These are phyloP conservation scores for Lunularia cruciata DNA, from an alignment of 225 moss, liverwort and hornwort genomes.

Conservation along the genomic window DNA sequence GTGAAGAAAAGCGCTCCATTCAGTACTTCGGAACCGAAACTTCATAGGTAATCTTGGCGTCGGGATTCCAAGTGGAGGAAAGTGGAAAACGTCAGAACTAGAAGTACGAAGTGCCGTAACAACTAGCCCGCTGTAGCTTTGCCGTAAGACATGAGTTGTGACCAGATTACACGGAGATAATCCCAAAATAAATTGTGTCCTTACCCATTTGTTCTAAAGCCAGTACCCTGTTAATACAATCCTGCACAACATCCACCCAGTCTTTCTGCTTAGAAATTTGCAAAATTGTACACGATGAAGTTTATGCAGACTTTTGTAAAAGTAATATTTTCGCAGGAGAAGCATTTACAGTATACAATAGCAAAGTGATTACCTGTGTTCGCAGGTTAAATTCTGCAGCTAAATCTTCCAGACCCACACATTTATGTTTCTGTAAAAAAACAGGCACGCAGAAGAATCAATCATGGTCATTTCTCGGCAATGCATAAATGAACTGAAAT, in stretches of 20 bases:
- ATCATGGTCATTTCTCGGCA: neutral
- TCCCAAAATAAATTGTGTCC: too few relatives aligned
- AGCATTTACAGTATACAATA: neutral
- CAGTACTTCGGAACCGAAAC: too few relatives aligned
- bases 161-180: too few relatives aligned
- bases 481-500: neutral
- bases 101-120: too few relatives aligned
- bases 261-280: neutral
- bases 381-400: constrained; percentile 92
- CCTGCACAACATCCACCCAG: constrained; percentile 52
- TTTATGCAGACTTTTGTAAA: too few relatives aligned
- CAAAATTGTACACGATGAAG: neutral
- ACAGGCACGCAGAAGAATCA: constrained; percentile 2
- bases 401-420: constrained; percentile 90
- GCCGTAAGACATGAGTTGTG: too few relatives aligned
- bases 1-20: too few relatives aligned
- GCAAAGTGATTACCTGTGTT: constrained; percentile 58
- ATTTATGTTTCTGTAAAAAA: constrained; percentile 75
- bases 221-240: constrained; percentile 88
- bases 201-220: constrained; percentile 95
- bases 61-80: too few relatives aligned
- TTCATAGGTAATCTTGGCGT: too few relatives aligned
- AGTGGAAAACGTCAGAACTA: too few relatives aligned
- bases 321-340: neutral
- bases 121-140: too few relatives aligned